Evolutionary conservation across 1,284 basidiomycete genomes (phyloP).

Genomic region (Meira nashicola): DNA sequence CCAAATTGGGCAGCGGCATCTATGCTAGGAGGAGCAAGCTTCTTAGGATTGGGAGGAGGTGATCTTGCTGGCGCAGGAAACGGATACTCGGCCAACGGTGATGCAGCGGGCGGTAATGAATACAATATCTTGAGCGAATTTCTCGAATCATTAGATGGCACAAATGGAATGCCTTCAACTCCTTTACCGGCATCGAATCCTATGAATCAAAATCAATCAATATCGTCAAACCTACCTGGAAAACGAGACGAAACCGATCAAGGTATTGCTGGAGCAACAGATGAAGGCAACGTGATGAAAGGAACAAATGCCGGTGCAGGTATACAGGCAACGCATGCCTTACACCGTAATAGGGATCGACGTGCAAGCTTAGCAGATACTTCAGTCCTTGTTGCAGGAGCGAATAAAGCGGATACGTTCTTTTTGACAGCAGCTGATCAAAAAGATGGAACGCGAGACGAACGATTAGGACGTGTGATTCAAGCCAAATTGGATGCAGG

Average conservation of each 20-base stretch:
- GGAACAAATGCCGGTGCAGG: not conserved
- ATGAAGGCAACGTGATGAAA: not conserved
- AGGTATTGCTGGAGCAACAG: not conserved
- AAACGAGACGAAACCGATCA: not conserved
- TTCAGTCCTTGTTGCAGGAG: constrained; percentile 23
- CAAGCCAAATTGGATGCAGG: constrained; percentile 96
- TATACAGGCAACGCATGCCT: not conserved
- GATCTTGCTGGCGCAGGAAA: not conserved
- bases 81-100: constrained; percentile 28
- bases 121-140: constrained; percentile 46
- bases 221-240: not conserved
- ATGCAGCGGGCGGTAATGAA: constrained; percentile 45
- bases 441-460: constrained; percentile 80
- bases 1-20: constrained; percentile 8
- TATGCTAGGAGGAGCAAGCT: constrained; percentile 41
- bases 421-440: constrained; percentile 92
- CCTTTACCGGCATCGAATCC: constrained; percentile 11
- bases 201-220: constrained; percentile 1
- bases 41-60: constrained; percentile 44
- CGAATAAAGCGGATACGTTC: constrained; percentile 65
- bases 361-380: constrained; percentile 16
- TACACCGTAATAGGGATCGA: not conserved
- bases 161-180: not conserved
- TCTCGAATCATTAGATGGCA: constrained; percentile 42
- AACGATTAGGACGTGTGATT: constrained; percentile 84